Evolutionary conservation across 345 rosid species (phyloP).

Genomic region (Rhodamnia argentea): DNA sequence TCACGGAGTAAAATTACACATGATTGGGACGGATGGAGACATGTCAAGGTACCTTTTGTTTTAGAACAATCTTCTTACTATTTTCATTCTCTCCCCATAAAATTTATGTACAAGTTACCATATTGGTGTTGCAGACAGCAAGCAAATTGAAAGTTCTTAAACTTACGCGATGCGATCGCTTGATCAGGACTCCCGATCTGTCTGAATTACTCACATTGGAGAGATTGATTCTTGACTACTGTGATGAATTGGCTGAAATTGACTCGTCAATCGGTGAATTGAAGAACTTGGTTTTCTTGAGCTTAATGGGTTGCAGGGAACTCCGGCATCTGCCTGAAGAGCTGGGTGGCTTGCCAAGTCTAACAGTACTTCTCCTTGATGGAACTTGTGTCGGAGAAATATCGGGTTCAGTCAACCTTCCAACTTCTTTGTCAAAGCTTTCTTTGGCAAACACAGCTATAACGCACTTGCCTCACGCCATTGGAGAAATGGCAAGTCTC

Average conservation of each 20-base stretch:
- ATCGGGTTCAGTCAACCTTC: background rate
- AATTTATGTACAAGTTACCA: background rate
- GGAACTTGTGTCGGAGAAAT: background rate
- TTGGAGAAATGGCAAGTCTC: no score
- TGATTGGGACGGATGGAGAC: background rate
- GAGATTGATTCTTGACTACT: background rate
- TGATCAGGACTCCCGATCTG: background rate
- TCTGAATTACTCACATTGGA: background rate
- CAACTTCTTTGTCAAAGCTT: background rate
- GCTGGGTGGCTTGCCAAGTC: background rate
- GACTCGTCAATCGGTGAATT: background rate
- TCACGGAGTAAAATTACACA: background rate
- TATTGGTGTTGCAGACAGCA: background rate
- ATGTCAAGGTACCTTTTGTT: fast-evolving
- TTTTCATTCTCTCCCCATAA: background rate
- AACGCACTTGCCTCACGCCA: fast-evolving
- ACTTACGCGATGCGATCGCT: fast-evolving
- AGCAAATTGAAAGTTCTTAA: background rate
- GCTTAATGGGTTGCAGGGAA: fast-evolving
- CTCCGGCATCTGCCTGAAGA: background rate
- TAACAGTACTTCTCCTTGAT: background rate
- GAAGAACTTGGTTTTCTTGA: background rate
- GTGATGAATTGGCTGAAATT: fast-evolving
- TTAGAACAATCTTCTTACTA: background rate
- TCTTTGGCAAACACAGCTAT: fast-evolving